Evolutionary conservation across 2,329 filamentous ascomycete genomes (phyloP).

Genomic region (Aspergillus unguis): DNA sequence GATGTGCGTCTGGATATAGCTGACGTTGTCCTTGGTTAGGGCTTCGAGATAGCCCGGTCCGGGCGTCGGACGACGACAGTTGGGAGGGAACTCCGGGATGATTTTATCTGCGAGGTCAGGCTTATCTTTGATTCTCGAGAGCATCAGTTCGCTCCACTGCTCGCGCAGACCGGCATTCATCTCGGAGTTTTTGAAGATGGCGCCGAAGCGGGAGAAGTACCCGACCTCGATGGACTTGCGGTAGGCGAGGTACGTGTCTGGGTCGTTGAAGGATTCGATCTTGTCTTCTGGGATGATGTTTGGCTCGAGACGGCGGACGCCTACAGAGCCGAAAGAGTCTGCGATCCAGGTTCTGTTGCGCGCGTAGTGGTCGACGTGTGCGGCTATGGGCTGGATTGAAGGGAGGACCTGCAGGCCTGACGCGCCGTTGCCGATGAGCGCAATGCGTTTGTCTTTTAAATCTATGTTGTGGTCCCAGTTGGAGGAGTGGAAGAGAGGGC

Average conservation of each 20-base stretch:
- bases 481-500: conserved; percentile 58
- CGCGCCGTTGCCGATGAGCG: conserved; percentile 63
- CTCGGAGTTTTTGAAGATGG: conserved; percentile 54
- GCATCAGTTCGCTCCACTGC: conserved; percentile 54
- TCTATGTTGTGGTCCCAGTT: conserved; percentile 57
- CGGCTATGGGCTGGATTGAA: conserved; percentile 38
- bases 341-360: conserved; percentile 67
- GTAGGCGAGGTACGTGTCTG: conserved; percentile 58
- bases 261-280: conserved; percentile 57
- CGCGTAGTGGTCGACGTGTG: conserved; percentile 61
- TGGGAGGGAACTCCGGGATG: conserved; percentile 61
- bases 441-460: conserved; percentile 49
- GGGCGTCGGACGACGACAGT: conserved; percentile 63
- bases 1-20: conserved; percentile 58
- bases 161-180: conserved; percentile 49
- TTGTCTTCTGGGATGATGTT: conserved; percentile 56
- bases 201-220: conserved; percentile 59
- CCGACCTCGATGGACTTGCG: conserved; percentile 57
- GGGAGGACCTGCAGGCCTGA: conserved; percentile 55
- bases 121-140: conserved; percentile 51
- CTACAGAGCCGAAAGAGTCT: conserved; percentile 57
- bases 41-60: conserved; percentile 67
- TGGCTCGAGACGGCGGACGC: conserved; percentile 51
- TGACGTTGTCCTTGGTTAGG: conserved; percentile 59
- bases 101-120: conserved; percentile 56